Evolutionary conservation across 2,329 filamentous ascomycete species (phyloP).

Genomic region (Colletotrichum coccodes): DNA sequence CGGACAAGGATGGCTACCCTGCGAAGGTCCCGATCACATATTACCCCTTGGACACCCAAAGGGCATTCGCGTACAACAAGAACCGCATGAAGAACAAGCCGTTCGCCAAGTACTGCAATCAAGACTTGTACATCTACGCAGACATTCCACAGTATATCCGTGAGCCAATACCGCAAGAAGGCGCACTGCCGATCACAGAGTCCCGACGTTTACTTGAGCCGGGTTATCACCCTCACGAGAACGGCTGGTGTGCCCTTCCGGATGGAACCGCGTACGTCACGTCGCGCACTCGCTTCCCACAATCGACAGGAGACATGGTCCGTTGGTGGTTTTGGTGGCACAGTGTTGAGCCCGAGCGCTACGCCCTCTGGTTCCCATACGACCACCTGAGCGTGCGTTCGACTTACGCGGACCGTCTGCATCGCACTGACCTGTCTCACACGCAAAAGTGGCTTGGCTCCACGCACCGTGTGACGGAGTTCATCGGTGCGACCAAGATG

Average conservation of each 20-base stretch:
- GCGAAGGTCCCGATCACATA: constrained; percentile 25
- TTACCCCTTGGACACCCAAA: constrained; percentile 20
- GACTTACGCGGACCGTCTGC: constrained; percentile 21
- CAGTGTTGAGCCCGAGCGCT: constrained; percentile 30
- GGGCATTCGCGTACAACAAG: constrained; percentile 12
- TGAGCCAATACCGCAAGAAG: constrained; percentile 9
- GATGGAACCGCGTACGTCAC: constrained; percentile 25
- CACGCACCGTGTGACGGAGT: constrained; percentile 29
- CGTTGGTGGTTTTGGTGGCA: constrained; percentile 33
- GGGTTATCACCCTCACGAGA: constrained; percentile 21
- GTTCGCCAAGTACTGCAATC: constrained; percentile 22
- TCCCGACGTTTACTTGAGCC: constrained; percentile 19
- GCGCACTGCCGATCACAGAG: constrained; percentile 1
- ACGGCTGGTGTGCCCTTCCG: constrained; percentile 20
- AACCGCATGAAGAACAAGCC: constrained; percentile 19
- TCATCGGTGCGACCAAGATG: constrained; percentile 22
- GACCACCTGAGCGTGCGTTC: constrained; percentile 21
- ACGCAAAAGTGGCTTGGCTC: constrained; percentile 31
- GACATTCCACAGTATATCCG: constrained; percentile 26
- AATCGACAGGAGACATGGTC: constrained; percentile 26
- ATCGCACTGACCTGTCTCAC: constrained; percentile 25
- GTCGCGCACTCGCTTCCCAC: constrained; percentile 26
- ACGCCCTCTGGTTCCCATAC: constrained; percentile 29
- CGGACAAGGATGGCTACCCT: constrained; percentile 21
- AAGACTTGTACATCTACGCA: constrained; percentile 18